Evolutionary conservation across 1,284 basidiomycete species (phyloP), one percentile per base, ranked within the genome.

Genomic region (Cutaneotrichosporon sp.): DNA sequence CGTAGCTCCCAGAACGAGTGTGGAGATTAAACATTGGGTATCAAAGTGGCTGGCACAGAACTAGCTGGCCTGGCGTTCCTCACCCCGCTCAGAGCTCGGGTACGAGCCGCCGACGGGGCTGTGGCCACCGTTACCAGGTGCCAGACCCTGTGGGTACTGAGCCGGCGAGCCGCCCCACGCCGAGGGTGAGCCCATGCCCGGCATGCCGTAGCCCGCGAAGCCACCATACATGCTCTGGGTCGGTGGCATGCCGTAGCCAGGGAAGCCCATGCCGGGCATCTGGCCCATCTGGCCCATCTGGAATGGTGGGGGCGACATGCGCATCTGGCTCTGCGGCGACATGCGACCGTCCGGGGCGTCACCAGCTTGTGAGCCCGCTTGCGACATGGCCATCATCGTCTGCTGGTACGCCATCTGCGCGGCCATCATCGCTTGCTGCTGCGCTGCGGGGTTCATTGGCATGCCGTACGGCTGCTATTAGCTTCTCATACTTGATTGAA

Each of bases 351-450:
- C 62, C 36, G 59, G 38, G 0, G 65, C 63, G 51, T 73, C 88
- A 16, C 88, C 90, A 32, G 84, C 84, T 68, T 90, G 87, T 2
- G 89, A 90, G 21, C 90, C 90, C 13, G 88, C 87, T 46, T 85
- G 84, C 9, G 91, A 93, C 81, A 91, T 91, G 49, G 89, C 86
- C 84, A 91, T 87, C 90, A 95, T 92, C 22, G 92, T 90, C 76
- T 80, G 81, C 58, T 81, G 81, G 69, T 94, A 95, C 0, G 92
- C 92, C 78, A 92, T 89, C 73, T 94, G 92, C 18, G 92, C 91
- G 8, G 91, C 91, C 78, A 90, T 90, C 88, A 94, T 89, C 68
- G 80, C 80, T 66, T 92, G 90, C 73, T 91, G 90, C 47, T 90
- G 89, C 70, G 89, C 77, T 56, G 77, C 78, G 7, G 78, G 76